phyloP scores from a whole-genome alignment of 2,329 filamentous ascomycete species.

The Colletotrichum abscissum region DNA sequence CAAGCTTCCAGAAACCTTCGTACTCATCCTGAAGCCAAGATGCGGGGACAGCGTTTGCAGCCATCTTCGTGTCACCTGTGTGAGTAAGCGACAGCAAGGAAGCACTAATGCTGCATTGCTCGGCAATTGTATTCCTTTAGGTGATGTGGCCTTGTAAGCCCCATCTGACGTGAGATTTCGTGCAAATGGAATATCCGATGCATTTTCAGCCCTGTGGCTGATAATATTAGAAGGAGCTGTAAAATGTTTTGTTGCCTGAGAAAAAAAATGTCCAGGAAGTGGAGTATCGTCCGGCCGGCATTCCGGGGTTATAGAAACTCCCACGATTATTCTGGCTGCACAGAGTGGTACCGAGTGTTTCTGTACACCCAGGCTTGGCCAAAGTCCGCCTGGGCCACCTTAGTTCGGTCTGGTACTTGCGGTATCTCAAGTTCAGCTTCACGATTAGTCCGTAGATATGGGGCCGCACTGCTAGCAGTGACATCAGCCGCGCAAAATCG shows the following conservation, averaged over 20 bases:
- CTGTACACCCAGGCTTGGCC: no score
- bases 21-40: not conserved
- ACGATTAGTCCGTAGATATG: not conserved
- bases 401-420: not conserved
- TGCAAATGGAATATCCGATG: not conserved
- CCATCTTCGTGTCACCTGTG: not conserved
- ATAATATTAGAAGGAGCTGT: not conserved
- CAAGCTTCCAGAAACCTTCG: not conserved
- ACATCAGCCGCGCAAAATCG: not conserved
- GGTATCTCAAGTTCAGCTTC: not conserved
- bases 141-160: not conserved
- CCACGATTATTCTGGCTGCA: not conserved
- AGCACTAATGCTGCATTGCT: not conserved
- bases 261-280: no score
- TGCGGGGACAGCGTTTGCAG: not conserved
- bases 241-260: no score
- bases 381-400: not conserved
- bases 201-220: not conserved
- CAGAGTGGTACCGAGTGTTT: no score
- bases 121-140: not conserved
- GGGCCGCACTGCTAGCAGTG: not conserved
- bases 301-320: no score
- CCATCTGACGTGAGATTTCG: not conserved
- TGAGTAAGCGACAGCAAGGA: not conserved
- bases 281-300: no score